Evolutionary conservation across 1,284 basidiomycete species (phyloP), one percentile per base, ranked within the genome.

Genomic region (Peniophora sp.): DNA sequence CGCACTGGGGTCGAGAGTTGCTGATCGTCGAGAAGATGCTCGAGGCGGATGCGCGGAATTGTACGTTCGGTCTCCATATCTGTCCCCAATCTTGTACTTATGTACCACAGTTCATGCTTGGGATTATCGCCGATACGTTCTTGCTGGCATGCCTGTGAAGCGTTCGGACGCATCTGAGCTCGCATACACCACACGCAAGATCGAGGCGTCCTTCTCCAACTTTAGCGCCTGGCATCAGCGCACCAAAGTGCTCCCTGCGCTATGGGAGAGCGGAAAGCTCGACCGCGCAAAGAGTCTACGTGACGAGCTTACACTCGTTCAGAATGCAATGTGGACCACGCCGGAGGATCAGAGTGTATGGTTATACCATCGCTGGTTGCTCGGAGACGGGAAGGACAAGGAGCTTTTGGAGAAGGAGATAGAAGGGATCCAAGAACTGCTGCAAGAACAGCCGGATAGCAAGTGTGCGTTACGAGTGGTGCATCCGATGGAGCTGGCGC

Each of bases 151-250:
- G 68, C 83, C 86, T 0, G 71, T 75, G 47, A 70, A 73, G 37
- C 71, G 74, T 47, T 63, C 82, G 3, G 68, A 73, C 44, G 68
- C 62, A 37, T 70, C 73, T 22, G 94, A 97, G 64, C 68, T 97
- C 23, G 75, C 72, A 0, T 97, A 90, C 63, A 96, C 96, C 2
- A 84, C 81, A 46, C 76, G 78, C 54, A 97, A 98, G 72, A 99
- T 99, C 58, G 88, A 93, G 64, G 72, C 85, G 49, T 97, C 92
- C 65, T 97, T 99, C 63, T 95, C 91, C 46, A 99, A 99, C 66
- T 99, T 97, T 65, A 96, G 92, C 52, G 97, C 97, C 15, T 99
- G 97, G 97, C 97, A 99, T 67, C 93, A 96, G 58, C 81, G 97
- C 23, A 90, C 92, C 2, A 95, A 96, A 65, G 74, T 95, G 1